Conservation (phyloP, 768 basidiomycete species). For the Holtermanniella nyarrowii region DNA sequence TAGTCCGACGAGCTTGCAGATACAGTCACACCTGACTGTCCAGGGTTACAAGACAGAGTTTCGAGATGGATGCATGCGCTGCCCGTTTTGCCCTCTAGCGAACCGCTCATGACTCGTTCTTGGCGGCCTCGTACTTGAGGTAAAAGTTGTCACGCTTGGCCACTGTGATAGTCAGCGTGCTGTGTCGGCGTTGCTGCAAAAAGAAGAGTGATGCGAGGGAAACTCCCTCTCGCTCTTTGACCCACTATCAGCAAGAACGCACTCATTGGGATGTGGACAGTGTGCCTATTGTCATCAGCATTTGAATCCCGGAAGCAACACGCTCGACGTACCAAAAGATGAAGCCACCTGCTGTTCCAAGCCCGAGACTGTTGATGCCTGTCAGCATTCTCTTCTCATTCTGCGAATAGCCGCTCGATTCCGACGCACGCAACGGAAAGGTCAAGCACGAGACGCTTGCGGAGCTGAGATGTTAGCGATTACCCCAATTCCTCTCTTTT, state of each 20-base stretch:
- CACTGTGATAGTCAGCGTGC: constrained; percentile 47
- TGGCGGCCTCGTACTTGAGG: constrained; percentile 59
- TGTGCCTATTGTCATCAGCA: constrained; percentile 53
- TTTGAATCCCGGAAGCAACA: neutral
- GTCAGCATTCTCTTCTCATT: neutral
- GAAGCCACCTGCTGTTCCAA: constrained; percentile 65
- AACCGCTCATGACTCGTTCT: constrained; percentile 10
- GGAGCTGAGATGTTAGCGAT: constrained; percentile 46
- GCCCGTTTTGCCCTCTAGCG: too few species aligned
- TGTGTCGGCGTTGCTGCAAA: too few species aligned
- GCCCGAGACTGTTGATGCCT: constrained; percentile 47
- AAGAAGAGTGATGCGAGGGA: constrained; percentile 17
- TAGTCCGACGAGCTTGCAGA: too few species aligned
- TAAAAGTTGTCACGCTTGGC: constrained; percentile 76
- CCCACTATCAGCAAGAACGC: constrained; percentile 47
- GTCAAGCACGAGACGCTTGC: constrained; percentile 85
- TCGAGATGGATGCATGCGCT: too few species aligned
- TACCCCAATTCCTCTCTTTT: neutral
- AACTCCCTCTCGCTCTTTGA: neutral
- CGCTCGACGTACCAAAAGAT: constrained; percentile 62
- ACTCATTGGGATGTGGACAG: constrained; percentile 65
- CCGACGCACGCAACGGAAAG: constrained; percentile 49
- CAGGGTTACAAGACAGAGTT: too few species aligned
- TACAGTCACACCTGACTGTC: too few species aligned
- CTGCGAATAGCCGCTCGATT: neutral